Base-by-base conservation (phyloP, 495 filamentous ascomycete species). In the Rostrohypoxylon terebratum region DNA sequence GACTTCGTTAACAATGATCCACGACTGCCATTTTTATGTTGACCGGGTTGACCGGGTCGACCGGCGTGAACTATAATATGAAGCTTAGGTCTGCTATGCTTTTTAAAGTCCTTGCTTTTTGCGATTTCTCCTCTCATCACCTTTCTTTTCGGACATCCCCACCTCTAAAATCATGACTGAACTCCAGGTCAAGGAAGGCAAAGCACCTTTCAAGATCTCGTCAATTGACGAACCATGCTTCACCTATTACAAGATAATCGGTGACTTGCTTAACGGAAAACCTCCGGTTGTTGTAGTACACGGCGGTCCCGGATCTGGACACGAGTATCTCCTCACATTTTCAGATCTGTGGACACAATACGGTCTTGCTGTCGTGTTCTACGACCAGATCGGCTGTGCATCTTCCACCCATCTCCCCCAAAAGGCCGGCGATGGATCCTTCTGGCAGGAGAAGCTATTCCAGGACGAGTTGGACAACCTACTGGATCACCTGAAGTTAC, bases 371-470 rank as follows among this genome's bases (percentile, higher is more conserved):
- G 76, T 86, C 3, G 74, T 87, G n/a, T 70, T 87, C 64, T 88
- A 88, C 69, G 84, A 87, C 66, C 86, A 88, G 63, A 72, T 88
- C 57, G 84, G 84, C n/a, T 84, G 81, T 66, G 85, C 81, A 16
- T 36, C 68, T 7, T 84, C 80, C 13, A 85, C 86, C 0, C 83
- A 79, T 60, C 76, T 85, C 18, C 75, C 61, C n/a, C 78, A 84
- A n/a, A 83, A 77, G 48, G 68, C 59, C 7, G 82, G 82, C 42
- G 82, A 85, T 48, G 59, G 68, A 9, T 58, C 57, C 0, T 86
- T 86, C 75, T 88, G 84, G 84, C 82, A 77, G 9, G 69, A 78
- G 0, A 69, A 80, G n/a, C 76, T 88, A 1, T 88, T 87, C 76
- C 66, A 81, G 50, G 48, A 59, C 2, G 84, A 88, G 65, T 78